Percentiles rank a stretch among this genome's conserved stretches.
Evolutionary conservation across 2,329 filamentous ascomycete genomes (phyloP).

Genomic region (Exophiala sp.): DNA sequence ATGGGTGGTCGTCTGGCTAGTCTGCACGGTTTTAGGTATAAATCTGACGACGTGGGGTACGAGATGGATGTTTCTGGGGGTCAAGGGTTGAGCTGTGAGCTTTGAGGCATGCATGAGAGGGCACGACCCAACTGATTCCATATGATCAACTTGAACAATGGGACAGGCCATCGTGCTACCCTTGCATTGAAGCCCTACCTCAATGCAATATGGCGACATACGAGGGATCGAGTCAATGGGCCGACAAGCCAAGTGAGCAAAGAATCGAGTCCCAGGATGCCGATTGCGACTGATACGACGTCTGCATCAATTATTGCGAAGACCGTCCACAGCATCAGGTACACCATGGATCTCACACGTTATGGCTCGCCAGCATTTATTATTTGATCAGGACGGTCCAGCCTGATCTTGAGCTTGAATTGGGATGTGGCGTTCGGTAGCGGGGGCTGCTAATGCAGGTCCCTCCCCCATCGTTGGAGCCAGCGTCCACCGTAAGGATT

Average conservation of each 20-base stretch:
- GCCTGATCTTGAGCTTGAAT: neutral
- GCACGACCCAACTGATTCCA: neutral
- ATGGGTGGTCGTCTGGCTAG: constrained; percentile 54
- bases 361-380: neutral
- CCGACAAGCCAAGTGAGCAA: too few relatives aligned
- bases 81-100: constrained; percentile 26
- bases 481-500: neutral
- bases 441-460: constrained; percentile 20
- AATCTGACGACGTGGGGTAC: constrained; percentile 43
- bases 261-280: too few relatives aligned
- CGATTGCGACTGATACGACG: too few relatives aligned
- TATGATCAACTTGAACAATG: too few relatives aligned
- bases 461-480: constrained; percentile 9
- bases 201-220: too few relatives aligned
- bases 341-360: too few relatives aligned
- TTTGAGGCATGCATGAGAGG: too few relatives aligned
- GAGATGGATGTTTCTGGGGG: constrained; percentile 41
- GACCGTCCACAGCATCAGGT: too few relatives aligned
- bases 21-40: constrained; percentile 45
- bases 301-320: too few relatives aligned
- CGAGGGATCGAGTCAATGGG: too few relatives aligned
- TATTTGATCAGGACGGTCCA: neutral
- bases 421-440: constrained; percentile 12
- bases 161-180: too few relatives aligned
- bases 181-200: too few relatives aligned